These are phyloP conservation scores for Panicum virgatum DNA, from an alignment of 202 grass and related monocot genomes.

Conservation along the genomic window DNA sequence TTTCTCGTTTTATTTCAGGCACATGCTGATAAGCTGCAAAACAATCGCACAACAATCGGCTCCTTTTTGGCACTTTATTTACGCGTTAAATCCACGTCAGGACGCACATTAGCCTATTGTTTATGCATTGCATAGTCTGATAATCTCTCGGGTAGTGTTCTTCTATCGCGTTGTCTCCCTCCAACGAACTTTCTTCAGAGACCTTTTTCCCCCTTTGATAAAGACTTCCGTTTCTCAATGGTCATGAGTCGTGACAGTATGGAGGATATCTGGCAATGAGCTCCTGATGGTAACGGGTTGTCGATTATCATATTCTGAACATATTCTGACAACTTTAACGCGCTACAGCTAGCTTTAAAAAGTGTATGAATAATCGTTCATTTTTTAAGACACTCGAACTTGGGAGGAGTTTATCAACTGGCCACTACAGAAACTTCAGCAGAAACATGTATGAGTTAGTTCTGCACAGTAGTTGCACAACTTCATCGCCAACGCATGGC, in stretches of 20 bases:
- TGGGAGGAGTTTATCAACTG: neutral
- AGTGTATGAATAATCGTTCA: no score
- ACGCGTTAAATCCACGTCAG: neutral
- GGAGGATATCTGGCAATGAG: neutral
- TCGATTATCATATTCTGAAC: no score
- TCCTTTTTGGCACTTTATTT: neutral
- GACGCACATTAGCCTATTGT: neutral
- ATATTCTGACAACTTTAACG: constrained; percentile 3
- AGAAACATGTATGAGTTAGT: no score
- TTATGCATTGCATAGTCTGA: neutral
- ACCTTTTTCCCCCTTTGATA: neutral
- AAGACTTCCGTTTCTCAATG: neutral
- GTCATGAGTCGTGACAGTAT: neutral
- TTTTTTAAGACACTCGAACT: no score
- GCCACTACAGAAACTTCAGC: neutral
- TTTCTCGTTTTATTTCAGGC: neutral
- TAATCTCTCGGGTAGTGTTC: neutral
- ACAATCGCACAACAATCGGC: neutral
- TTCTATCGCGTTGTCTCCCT: neutral
- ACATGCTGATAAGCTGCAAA: constrained; percentile 15
- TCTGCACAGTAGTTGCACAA: neutral
- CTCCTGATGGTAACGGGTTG: neutral
- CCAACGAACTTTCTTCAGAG: neutral
- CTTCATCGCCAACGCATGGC: neutral
- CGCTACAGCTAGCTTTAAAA: neutral